Conservation (phyloP, 805 yeast species). For the Kodamaea neixiangensis region DNA sequence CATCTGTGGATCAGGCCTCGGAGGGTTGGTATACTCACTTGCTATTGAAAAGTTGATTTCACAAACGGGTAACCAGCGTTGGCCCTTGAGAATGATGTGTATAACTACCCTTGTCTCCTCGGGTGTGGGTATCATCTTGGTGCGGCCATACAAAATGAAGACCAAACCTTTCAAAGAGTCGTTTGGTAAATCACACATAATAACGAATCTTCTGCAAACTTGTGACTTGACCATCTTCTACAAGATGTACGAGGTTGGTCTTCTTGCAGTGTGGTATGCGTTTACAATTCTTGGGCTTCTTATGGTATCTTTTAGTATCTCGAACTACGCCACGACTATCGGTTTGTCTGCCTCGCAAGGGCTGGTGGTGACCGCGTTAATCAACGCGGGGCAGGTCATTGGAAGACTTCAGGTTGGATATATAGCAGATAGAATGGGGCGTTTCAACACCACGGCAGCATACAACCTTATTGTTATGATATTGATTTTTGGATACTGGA, state of each 20-base stretch:
- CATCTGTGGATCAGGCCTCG: constrained; percentile 51
- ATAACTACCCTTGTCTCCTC: constrained; percentile 33
- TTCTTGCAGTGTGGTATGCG: constrained; percentile 37
- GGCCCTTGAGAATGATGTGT: constrained; percentile 48
- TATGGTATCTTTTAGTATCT: constrained; percentile 35
- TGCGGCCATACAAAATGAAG: constrained; percentile 47
- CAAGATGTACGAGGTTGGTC: constrained; percentile 21
- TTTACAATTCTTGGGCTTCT: constrained; percentile 39
- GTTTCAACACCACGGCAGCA: constrained; percentile 35
- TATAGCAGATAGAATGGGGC: constrained; percentile 49
- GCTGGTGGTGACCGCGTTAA: constrained; percentile 33
- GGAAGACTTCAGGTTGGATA: constrained; percentile 54
- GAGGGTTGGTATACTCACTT: constrained; percentile 51
- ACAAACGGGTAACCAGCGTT: constrained; percentile 41
- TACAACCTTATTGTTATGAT: constrained; percentile 25
- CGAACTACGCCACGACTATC: constrained; percentile 38
- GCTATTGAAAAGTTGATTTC: constrained; percentile 41
- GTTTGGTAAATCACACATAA: constrained; percentile 17
- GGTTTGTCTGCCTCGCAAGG: constrained; percentile 44
- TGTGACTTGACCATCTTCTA: constrained; percentile 33
- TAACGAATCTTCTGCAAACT: constrained; percentile 16
- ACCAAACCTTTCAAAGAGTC: constrained; percentile 25
- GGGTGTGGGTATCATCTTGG: constrained; percentile 39
- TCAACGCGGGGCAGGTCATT: constrained; percentile 45
- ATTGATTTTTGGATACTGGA: constrained; percentile 39